A percentile compares a stretch with the other conserved stretches of the same genome.
Evolutionary conservation across 2,329 filamentous ascomycete genomes (phyloP).

Genomic region (Penicillium sp.): DNA sequence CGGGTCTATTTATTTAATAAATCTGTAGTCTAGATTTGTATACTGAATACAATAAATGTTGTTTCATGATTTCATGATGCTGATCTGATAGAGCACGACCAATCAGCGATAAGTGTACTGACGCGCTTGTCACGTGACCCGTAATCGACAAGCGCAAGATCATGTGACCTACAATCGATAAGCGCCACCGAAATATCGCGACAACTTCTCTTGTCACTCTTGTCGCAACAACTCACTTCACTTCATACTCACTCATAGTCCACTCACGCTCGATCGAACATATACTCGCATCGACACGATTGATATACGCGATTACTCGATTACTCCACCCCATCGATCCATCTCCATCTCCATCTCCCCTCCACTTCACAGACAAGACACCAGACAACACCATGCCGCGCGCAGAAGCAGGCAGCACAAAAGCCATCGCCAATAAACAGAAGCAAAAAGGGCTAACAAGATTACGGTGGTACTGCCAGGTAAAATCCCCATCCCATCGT

Average conservation of each 20-base stretch:
- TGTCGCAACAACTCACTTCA: too few species aligned
- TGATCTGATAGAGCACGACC: neutral
- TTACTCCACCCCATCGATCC: neutral
- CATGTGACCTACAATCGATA: too few species aligned
- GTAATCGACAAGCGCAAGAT: too few species aligned
- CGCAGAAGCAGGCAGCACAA: conserved; percentile 89
- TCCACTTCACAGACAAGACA: neutral
- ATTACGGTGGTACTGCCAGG: conserved; percentile 86
- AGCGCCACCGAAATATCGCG: too few species aligned
- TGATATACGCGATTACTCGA: too few species aligned
- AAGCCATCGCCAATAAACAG: conserved; percentile 84
- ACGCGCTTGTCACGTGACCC: too few species aligned
- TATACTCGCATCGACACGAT: too few species aligned
- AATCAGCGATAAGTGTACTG: neutral
- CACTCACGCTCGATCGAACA: too few species aligned
- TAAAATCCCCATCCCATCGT: too few species aligned
- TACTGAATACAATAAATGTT: neutral
- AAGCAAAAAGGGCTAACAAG: conserved; percentile 69
- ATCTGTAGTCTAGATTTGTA: neutral
- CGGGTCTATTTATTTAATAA: neutral
- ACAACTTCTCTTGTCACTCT: too few species aligned
- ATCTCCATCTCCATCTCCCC: too few species aligned
- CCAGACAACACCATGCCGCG: conserved; percentile 58
- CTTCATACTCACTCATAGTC: too few species aligned
- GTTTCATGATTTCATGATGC: neutral